phyloP scores from a whole-genome alignment of 345 rosid species.

The Murraya koenigii region DNA sequence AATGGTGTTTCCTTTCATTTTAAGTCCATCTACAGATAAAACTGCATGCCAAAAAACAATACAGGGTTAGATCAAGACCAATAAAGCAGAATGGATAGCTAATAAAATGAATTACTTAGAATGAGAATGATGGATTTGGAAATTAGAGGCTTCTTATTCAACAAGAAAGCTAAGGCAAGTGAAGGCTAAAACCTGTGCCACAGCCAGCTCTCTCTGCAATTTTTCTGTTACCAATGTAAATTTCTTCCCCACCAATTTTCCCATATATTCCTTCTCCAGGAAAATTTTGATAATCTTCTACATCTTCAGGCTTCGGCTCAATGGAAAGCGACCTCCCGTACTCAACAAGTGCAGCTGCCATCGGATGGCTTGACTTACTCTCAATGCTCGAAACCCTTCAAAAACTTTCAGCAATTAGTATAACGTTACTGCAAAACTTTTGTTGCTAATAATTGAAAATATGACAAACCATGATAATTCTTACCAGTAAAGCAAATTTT shows the following conservation, averaged over 20 bases:
- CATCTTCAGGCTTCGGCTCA: slow-evolving; percentile 71
- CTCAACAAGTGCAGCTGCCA: slow-evolving; percentile 74
- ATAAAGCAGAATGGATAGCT: too few relatives aligned
- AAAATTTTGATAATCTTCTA: slow-evolving; percentile 59
- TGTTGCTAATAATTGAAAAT: background rate
- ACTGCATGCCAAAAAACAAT: slow-evolving; percentile 21
- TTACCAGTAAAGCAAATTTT: slow-evolving; percentile 70
- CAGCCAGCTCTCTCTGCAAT: slow-evolving; percentile 62
- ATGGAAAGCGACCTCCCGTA: slow-evolving; percentile 55
- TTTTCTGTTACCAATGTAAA: slow-evolving; percentile 74
- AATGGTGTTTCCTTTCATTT: slow-evolving; percentile 47
- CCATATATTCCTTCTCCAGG: slow-evolving; percentile 94
- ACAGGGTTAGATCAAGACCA: background rate
- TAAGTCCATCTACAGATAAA: slow-evolving; percentile 31
- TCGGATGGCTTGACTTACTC: slow-evolving; percentile 91
- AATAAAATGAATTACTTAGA: too few relatives aligned
- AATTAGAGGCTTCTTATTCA: background rate
- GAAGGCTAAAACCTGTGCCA: slow-evolving; percentile 43
- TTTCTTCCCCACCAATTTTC: slow-evolving; percentile 56
- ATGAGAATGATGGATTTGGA: background rate
- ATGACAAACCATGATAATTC: background rate
- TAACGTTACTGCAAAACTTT: background rate
- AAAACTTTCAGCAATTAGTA: slow-evolving; percentile 4
- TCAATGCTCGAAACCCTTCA: slow-evolving; percentile 87
- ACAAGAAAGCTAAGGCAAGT: background rate